These are phyloP conservation scores for Suillus occidentalis DNA, from an alignment of 768 basidiomycete species.

Conservation along the genomic window DNA sequence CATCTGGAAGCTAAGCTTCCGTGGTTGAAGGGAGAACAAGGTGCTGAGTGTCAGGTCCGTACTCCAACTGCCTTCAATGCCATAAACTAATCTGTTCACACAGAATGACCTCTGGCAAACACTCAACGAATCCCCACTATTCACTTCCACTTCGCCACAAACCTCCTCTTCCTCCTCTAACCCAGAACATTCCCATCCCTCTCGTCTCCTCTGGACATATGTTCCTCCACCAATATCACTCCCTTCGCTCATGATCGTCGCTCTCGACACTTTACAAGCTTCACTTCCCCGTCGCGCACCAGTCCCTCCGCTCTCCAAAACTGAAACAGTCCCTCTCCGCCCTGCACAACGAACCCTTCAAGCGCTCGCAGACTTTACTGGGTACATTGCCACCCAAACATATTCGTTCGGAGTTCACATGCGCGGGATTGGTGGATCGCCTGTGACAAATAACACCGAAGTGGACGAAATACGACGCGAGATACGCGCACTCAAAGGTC, in stretches of 20 bases:
- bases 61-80: neutral
- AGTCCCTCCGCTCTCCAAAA: constrained; percentile 12
- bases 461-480: constrained; percentile 75
- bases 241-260: constrained; percentile 29
- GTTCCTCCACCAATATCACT: constrained; percentile 27
- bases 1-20: constrained; percentile 57
- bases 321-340: constrained; percentile 25
- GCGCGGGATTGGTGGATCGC: constrained; percentile 19
- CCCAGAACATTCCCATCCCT: constrained; percentile 21
- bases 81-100: constrained; percentile 6
- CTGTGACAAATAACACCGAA: constrained; percentile 32
- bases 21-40: constrained; percentile 56
- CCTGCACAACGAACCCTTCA: constrained; percentile 63
- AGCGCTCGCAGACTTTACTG: constrained; percentile 69
- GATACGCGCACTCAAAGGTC: constrained; percentile 74
- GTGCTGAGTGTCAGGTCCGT: constrained; percentile 54
- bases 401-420: constrained; percentile 39
- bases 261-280: constrained; percentile 20
- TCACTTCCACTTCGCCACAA: constrained; percentile 37
- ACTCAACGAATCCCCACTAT: constrained; percentile 50
- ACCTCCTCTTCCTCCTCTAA: constrained; percentile 5
- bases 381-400: constrained; percentile 74
- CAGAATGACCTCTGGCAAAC: constrained; percentile 61
- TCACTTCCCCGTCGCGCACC: constrained; percentile 22
- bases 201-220: constrained; percentile 40